Conservation (phyloP, 345 rosid species). For the Salix suchowensis region DNA sequence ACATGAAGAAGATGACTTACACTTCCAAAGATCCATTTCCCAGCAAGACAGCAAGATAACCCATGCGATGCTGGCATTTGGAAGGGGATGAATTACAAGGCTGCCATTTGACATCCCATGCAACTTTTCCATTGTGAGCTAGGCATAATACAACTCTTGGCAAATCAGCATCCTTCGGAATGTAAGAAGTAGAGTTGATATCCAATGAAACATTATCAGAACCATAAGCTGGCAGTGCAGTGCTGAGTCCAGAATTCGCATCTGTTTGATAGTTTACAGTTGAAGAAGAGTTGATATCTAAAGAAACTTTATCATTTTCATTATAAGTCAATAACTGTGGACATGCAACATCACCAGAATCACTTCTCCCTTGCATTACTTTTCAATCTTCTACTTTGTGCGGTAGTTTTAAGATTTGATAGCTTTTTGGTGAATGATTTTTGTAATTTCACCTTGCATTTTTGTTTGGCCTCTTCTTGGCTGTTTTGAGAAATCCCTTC, state of each 20-base stretch:
- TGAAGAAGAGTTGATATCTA: background rate
- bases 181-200: constrained; percentile 17
- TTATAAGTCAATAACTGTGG: constrained; percentile 16
- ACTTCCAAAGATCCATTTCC: constrained; percentile 94
- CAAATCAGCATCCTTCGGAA: constrained; percentile 47
- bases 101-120: constrained; percentile 90
- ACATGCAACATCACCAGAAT: constrained; percentile 12
- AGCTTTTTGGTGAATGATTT: constrained; percentile 17
- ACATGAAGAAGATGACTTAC: constrained; percentile 44
- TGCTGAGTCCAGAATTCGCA: constrained; percentile 20
- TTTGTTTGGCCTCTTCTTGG: constrained; percentile 25
- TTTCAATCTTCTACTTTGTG: constrained; percentile 29
- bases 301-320: constrained; percentile 24
- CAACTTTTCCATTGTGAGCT: constrained; percentile 89
- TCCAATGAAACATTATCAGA: constrained; percentile 21
- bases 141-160: constrained; percentile 78
- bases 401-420: constrained; percentile 23
- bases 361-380: constrained; percentile 12
- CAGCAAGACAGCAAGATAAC: constrained; percentile 84
- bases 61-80: constrained; percentile 57
- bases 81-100: constrained; percentile 42
- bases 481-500: constrained; percentile 30
- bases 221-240: constrained; percentile 14
- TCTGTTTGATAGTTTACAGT: constrained; percentile 19
- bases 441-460: constrained; percentile 17